Conservation (phyloP, 768 basidiomycete genomes). For the Boletus insuetus region DNA sequence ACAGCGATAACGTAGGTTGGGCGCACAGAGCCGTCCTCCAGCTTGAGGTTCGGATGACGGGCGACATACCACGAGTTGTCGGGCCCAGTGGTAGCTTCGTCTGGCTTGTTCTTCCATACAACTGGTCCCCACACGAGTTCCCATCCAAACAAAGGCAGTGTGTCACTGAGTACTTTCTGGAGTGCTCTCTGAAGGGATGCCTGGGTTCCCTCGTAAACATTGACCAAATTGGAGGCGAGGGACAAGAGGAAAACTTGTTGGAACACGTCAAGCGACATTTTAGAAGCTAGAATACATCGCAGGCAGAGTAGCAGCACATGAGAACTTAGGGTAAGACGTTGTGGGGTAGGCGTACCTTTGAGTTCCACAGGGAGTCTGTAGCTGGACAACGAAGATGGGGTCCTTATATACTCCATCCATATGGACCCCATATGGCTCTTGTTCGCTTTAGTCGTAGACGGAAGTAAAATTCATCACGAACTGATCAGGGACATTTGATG, state of each 20-base stretch:
- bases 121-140: conserved; percentile 12
- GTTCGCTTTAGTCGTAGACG: not conserved
- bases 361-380: not conserved
- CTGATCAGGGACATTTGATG: too few species aligned
- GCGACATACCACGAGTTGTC: conserved; percentile 19
- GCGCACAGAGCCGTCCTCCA: conserved; percentile 10
- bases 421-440: not conserved
- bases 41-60: not conserved
- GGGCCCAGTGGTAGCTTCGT: not conserved
- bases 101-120: conserved; percentile 13
- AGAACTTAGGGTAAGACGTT: not conserved
- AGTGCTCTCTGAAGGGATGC: not conserved
- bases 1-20: conserved; percentile 13
- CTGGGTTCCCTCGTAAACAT: not conserved
- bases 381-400: not conserved
- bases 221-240: not conserved
- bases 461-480: not conserved
- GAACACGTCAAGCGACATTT: conserved; percentile 14
- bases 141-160: not conserved
- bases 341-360: not conserved
- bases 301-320: not conserved
- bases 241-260: conserved; percentile 17
- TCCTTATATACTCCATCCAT: not conserved
- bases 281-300: not conserved
- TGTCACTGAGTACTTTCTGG: not conserved